phyloP scores from a whole-genome alignment of 2,329 filamentous ascomycete species.

The Fusarium sp. region DNA sequence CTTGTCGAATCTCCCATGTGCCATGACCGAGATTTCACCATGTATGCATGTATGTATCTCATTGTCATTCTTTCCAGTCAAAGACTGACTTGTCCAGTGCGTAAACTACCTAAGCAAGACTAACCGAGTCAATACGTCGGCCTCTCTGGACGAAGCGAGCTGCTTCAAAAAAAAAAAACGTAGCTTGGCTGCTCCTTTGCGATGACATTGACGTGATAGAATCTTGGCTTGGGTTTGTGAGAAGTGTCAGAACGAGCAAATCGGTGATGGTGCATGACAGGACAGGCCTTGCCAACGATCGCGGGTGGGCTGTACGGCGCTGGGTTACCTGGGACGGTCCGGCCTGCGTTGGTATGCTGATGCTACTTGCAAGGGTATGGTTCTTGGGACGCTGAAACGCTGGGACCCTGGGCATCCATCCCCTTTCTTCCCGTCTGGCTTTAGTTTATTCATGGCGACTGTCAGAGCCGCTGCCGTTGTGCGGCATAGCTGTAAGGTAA shows the following conservation, averaged over 20 bases:
- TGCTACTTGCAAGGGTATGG: constrained; percentile 1
- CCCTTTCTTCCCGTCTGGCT: constrained; percentile 16
- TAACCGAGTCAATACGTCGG: neutral
- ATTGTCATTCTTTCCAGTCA: neutral
- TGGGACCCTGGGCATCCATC: constrained; percentile 22
- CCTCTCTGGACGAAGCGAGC: neutral
- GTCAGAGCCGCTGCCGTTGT: constrained; percentile 30
- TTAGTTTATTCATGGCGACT: constrained; percentile 9
- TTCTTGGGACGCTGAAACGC: constrained; percentile 30
- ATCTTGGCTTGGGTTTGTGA: neutral
- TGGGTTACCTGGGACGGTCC: constrained; percentile 43
- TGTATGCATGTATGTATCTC: neutral
- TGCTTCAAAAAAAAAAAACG: neutral
- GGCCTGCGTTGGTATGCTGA: constrained; percentile 32
- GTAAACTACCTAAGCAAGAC: neutral
- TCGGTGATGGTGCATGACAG: constrained; percentile 25
- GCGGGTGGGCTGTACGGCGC: constrained; percentile 16
- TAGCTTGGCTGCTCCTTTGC: neutral
- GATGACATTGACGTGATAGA: neutral
- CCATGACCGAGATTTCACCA: neutral
- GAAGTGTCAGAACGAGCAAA: neutral
- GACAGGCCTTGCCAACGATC: constrained; percentile 24
- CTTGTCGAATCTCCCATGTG: neutral
- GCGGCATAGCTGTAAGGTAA: constrained; percentile 23
- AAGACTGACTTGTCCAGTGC: neutral